Evolutionary conservation across 140 eudicot genomes (phyloP).

Genomic region (Erigeron philadelphicus): DNA sequence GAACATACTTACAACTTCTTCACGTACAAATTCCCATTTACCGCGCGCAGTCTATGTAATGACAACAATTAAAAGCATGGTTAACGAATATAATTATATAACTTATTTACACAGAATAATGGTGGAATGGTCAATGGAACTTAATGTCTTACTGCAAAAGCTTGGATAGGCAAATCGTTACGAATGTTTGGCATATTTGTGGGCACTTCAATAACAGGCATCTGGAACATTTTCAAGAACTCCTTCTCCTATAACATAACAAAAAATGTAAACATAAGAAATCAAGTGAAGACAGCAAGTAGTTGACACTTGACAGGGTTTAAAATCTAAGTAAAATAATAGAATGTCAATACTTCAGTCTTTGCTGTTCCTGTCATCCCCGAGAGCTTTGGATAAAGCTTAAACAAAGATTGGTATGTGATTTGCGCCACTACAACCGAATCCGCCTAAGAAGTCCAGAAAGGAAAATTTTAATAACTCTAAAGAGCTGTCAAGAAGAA

Average conservation of each 20-base stretch:
- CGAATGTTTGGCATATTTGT: conserved; percentile 93
- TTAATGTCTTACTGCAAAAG: conserved; percentile 83
- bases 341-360: conserved; percentile 64
- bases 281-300: background rate
- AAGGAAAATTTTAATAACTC: background rate
- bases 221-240: conserved; percentile 89
- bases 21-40: conserved; percentile 80
- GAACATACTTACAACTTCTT: conserved; percentile 80
- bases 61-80: conserved; percentile 21
- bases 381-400: conserved; percentile 92
- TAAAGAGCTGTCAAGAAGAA: background rate
- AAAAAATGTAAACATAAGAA: background rate
- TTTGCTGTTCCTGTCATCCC: conserved; percentile 99
- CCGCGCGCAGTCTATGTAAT: conserved; percentile 78
- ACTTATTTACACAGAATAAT: background rate
- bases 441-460: conserved; percentile 59
- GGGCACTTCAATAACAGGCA: conserved; percentile 96
- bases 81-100: background rate
- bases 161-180: conserved; percentile 80
- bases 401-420: conserved; percentile 88
- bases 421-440: conserved; percentile 93
- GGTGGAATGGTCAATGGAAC: conserved; percentile 6
- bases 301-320: conserved; percentile 3
- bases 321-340: conserved; percentile 7
- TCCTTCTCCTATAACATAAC: conserved; percentile 71